Conservation (phyloP, 352 stramenopile species). For the Globisporangium parvum region DNA sequence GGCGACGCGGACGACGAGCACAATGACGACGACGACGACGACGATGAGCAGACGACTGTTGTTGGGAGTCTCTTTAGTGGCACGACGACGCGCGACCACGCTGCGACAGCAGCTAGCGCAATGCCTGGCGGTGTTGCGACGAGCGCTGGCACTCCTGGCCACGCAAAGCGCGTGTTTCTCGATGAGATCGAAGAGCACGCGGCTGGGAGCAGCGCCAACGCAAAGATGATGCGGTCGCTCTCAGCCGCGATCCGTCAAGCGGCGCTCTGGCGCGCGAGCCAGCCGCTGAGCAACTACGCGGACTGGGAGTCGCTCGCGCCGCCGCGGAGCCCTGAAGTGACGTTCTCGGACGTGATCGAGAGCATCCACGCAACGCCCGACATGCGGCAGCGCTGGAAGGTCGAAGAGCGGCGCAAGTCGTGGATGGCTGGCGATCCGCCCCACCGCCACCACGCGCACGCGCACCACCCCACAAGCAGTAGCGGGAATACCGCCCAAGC, state of each 20-base stretch:
- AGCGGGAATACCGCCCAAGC: not conserved
- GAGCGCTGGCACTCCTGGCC: not conserved
- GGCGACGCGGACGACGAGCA: slow-evolving; percentile 64
- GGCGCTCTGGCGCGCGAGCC: slow-evolving; percentile 70
- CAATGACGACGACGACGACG: slow-evolving; percentile 41
- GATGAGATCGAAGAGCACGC: slow-evolving; percentile 71
- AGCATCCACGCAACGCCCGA: slow-evolving; percentile 41
- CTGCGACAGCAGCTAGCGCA: slow-evolving; percentile 9
- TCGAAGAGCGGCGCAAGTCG: slow-evolving; percentile 62
- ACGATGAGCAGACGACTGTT: slow-evolving; percentile 70
- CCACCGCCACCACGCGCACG: slow-evolving; percentile 11
- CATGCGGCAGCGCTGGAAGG: slow-evolving; percentile 38
- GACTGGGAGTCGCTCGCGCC: slow-evolving; percentile 62
- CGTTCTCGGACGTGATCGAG: slow-evolving; percentile 73
- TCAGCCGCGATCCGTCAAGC: slow-evolving; percentile 73
- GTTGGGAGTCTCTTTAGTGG: slow-evolving; percentile 74
- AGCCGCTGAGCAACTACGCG: slow-evolving; percentile 60
- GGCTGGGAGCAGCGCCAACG: slow-evolving; percentile 45
- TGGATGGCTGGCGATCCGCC: slow-evolving; percentile 64
- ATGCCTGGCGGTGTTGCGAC: slow-evolving; percentile 13
- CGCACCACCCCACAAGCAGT: not conserved
- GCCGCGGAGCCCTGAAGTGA: slow-evolving; percentile 50
- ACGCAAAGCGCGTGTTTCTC: slow-evolving; percentile 31
- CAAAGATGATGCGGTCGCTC: slow-evolving; percentile 68
- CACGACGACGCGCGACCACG: slow-evolving; percentile 50